Evolutionary conservation across 2,329 filamentous ascomycete species (phyloP).

Genomic region (Cladorrhinum sp.): DNA sequence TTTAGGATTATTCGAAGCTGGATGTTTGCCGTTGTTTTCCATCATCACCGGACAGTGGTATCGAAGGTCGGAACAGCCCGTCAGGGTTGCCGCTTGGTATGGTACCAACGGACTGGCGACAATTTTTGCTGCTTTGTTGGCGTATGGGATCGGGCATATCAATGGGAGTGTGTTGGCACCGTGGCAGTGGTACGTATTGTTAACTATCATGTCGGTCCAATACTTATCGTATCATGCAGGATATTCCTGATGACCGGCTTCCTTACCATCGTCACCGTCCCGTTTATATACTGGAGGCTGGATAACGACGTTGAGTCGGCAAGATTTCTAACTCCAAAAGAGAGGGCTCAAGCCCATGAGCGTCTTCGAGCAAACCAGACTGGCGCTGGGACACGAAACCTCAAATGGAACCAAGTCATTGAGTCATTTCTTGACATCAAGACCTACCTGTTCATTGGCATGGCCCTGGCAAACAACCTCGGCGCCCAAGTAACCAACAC

Average conservation of each 20-base stretch:
- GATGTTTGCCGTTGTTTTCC: conserved; percentile 44
- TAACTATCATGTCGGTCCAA: not conserved
- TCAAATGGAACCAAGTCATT: conserved; percentile 63
- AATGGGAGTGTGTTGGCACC: conserved; percentile 30
- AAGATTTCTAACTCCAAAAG: conserved; percentile 59
- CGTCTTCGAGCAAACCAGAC: conserved; percentile 72
- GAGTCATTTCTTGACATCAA: conserved; percentile 49
- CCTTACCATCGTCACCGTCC: conserved; percentile 56
- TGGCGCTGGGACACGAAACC: conserved; percentile 68
- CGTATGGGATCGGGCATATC: conserved; percentile 57
- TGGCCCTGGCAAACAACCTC: conserved; percentile 62
- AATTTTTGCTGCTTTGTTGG: conserved; percentile 54
- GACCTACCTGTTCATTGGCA: conserved; percentile 58
- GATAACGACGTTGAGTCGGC: conserved; percentile 57
- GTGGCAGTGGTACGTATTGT: conserved; percentile 39
- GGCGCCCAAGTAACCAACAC: conserved; percentile 61
- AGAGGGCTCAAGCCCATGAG: conserved; percentile 66
- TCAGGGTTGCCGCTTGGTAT: conserved; percentile 66
- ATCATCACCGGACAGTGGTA: conserved; percentile 50
- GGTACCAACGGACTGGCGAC: conserved; percentile 57
- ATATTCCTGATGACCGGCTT: conserved; percentile 63
- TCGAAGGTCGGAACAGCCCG: conserved; percentile 54
- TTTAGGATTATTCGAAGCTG: conserved; percentile 37
- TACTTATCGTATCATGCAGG: conserved; percentile 22
- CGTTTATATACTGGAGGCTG: conserved; percentile 57